Evolutionary conservation across 495 filamentous ascomycete genomes (phyloP).

Genomic region (Sporormia fimetaria): DNA sequence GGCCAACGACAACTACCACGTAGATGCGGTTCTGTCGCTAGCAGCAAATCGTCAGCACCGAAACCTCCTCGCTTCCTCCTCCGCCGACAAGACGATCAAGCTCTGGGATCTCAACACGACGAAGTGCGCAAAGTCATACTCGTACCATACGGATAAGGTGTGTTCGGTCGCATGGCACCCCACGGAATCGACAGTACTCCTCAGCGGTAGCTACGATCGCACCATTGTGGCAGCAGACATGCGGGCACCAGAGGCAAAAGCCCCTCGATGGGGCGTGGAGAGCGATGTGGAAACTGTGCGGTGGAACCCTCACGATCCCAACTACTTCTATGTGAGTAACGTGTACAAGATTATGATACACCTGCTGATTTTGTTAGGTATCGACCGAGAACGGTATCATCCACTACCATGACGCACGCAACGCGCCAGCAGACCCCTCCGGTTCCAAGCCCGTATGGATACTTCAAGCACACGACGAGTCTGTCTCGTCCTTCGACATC

Average conservation of each 20-base stretch:
- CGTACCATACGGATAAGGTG: constrained; percentile 84
- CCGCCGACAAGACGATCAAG: constrained; percentile 93
- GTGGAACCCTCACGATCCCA: constrained; percentile 86
- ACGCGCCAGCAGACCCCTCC: constrained; percentile 53
- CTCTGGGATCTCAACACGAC: constrained; percentile 90
- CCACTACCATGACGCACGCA: constrained; percentile 74
- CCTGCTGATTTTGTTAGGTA: constrained; percentile 30
- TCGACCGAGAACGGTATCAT: constrained; percentile 84
- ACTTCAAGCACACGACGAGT: constrained; percentile 87
- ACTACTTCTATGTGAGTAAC: constrained; percentile 67
- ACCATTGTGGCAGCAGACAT: constrained; percentile 87
- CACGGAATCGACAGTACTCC: constrained; percentile 69
- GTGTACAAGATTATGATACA: not conserved
- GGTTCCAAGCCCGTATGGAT: constrained; percentile 80
- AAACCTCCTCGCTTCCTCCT: constrained; percentile 90
- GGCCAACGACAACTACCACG: constrained; percentile 83
- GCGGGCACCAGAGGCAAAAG: constrained; percentile 70
- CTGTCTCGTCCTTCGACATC: constrained; percentile 89
- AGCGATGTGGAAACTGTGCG: constrained; percentile 84
- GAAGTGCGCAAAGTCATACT: constrained; percentile 90
- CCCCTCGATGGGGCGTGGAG: constrained; percentile 78
- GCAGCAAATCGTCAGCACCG: constrained; percentile 84
- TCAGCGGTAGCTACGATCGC: constrained; percentile 89
- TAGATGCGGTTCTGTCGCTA: constrained; percentile 83
- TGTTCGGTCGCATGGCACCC: constrained; percentile 92